phyloP scores from a whole-genome alignment of 176 grass and related monocot species.

The Echinochloa phyllopogon region DNA sequence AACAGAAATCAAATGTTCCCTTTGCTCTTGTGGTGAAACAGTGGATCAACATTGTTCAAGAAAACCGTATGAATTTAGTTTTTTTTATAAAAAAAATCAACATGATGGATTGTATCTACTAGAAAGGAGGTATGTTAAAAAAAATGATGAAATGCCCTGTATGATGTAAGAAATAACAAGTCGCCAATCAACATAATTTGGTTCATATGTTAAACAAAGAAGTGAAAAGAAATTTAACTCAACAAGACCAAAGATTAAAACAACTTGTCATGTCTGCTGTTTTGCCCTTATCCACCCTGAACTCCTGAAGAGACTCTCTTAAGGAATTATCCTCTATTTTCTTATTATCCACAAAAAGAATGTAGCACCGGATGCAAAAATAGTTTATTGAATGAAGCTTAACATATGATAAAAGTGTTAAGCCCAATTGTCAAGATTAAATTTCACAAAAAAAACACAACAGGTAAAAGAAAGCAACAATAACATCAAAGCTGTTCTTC shows the following conservation, averaged over 20 bases:
- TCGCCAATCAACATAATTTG: background rate
- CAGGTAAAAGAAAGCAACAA: constrained; percentile 1
- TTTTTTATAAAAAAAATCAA: background rate
- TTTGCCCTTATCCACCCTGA: constrained; percentile 16
- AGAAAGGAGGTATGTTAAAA: background rate
- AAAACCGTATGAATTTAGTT: constrained; percentile 3
- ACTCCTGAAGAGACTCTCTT: background rate
- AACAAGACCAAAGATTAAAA: background rate
- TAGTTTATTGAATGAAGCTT: background rate
- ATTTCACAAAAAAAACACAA: background rate
- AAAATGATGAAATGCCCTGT: background rate
- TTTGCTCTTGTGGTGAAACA: constrained; percentile 21
- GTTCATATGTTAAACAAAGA: constrained; percentile 14
- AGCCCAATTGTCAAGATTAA: constrained; percentile 20
- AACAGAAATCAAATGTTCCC: background rate
- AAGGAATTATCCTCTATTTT: constrained; percentile 3
- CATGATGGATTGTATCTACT: background rate
- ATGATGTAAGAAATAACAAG: constrained; percentile 6
- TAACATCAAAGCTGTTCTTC: constrained; percentile 8
- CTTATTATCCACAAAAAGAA: constrained; percentile 10
- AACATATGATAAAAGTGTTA: background rate
- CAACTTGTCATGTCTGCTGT: background rate
- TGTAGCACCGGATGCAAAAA: background rate
- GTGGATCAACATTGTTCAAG: constrained; percentile 9
- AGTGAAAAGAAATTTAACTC: background rate